phyloP scores from a whole-genome alignment of 1,284 basidiomycete genomes.

The Trichosporon faecale region DNA sequence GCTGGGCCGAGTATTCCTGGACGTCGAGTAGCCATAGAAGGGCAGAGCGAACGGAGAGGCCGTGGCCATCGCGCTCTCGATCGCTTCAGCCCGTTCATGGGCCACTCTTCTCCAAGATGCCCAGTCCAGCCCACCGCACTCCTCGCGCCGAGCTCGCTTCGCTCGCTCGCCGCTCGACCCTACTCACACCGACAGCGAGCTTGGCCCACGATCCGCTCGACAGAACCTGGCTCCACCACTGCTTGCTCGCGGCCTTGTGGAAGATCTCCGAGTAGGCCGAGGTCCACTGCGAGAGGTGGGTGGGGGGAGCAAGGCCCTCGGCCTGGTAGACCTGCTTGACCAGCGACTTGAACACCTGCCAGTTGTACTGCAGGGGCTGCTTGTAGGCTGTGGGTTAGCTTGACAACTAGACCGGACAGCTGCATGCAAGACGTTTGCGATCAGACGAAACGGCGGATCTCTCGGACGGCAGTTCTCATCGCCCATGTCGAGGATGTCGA shows the following conservation, averaged over 20 bases:
- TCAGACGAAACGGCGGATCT: neutral
- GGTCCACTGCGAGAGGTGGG: slow-evolving; percentile 62
- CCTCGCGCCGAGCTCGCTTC: no score
- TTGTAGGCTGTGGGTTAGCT: slow-evolving; percentile 63
- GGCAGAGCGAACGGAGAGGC: no score
- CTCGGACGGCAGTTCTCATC: neutral
- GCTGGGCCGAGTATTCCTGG: no score
- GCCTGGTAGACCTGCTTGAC: slow-evolving; percentile 86
- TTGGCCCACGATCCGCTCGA: slow-evolving; percentile 73
- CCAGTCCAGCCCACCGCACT: no score
- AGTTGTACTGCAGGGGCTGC: slow-evolving; percentile 77
- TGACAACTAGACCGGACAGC: neutral
- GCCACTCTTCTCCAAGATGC: no score
- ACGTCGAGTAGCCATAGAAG: no score
- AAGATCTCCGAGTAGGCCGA: slow-evolving; percentile 72
- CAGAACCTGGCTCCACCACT: slow-evolving; percentile 68
- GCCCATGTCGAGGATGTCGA: no score
- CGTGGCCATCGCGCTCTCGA: no score
- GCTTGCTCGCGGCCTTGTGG: slow-evolving; percentile 62
- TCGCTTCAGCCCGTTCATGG: no score
- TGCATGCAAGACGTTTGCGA: neutral
- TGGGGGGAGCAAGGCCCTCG: slow-evolving; percentile 81
- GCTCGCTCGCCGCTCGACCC: neutral
- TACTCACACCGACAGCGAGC: slow-evolving; percentile 79
- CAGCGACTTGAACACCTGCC: slow-evolving; percentile 76